Conservation (phyloP, 192 early-diverging fungal genomes). For the Gorgonomyces haynaldii region DNA sequence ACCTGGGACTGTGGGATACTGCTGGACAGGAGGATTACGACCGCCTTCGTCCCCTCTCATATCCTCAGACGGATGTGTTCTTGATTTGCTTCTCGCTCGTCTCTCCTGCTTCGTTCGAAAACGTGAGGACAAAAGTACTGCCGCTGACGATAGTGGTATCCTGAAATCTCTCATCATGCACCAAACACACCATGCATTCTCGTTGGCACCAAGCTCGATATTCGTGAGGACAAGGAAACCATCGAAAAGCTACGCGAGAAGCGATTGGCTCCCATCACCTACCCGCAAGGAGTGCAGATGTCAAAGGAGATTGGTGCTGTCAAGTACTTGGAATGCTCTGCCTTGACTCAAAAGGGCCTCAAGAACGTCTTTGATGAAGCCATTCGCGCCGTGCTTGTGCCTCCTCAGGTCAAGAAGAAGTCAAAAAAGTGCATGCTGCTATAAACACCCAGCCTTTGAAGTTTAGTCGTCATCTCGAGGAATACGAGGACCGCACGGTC, state of each 20-base stretch:
- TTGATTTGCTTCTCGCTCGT: constrained; percentile 96
- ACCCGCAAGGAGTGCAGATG: constrained; percentile 78
- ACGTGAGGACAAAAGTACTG: constrained; percentile 84
- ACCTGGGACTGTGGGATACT: constrained; percentile 96
- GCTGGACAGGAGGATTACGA: constrained; percentile 99
- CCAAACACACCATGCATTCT: constrained; percentile 86
- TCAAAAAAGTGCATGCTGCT: constrained; percentile 18
- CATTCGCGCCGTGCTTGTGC: constrained; percentile 79
- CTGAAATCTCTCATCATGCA: constrained; percentile 90
- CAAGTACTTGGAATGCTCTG: constrained; percentile 95
- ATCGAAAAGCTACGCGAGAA: constrained; percentile 79
- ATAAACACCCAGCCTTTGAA: too few species aligned
- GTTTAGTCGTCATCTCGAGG: too few species aligned
- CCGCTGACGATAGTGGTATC: constrained; percentile 61
- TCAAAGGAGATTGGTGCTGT: constrained; percentile 79
- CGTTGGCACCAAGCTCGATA: constrained; percentile 95
- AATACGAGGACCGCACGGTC: too few species aligned
- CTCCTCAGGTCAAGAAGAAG: constrained; percentile 18
- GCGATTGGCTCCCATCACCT: constrained; percentile 77
- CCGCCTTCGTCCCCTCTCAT: constrained; percentile 90
- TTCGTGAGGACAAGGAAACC: constrained; percentile 88
- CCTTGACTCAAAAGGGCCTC: constrained; percentile 91
- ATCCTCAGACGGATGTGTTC: constrained; percentile 98
- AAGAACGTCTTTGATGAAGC: constrained; percentile 99
- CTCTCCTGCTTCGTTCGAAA: constrained; percentile 91